Conservation (phyloP, 192 early-diverging fungal species). For the Backusella circina region DNA sequence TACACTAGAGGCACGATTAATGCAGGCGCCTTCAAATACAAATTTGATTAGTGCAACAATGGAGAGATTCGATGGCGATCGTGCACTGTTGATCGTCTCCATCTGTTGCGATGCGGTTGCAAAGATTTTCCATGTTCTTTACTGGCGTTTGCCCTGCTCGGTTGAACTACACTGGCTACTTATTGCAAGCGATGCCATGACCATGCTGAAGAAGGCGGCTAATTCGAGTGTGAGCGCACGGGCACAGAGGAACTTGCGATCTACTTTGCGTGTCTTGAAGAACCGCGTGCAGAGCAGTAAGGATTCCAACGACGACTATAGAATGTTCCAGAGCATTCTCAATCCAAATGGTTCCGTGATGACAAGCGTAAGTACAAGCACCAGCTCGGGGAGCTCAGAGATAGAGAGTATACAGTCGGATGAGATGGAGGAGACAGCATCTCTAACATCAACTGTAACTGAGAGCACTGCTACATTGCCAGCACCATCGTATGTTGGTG, state of each 20-base stretch:
- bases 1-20: slow-evolving; percentile 15
- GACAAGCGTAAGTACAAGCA: slow-evolving; percentile 6
- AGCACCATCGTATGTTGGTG: slow-evolving; percentile 7
- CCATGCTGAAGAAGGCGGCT: slow-evolving; percentile 5
- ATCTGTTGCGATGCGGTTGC: slow-evolving; percentile 22
- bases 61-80: slow-evolving; percentile 4
- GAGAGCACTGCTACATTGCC: background rate
- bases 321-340: background rate
- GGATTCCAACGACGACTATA: background rate
- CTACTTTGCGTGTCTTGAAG: slow-evolving; percentile 2
- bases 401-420: background rate
- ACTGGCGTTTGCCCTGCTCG: slow-evolving; percentile 7
- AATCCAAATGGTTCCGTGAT: background rate
- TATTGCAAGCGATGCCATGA: slow-evolving; percentile 24
- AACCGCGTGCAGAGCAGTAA: background rate
- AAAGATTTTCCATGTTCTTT: slow-evolving; percentile 8
- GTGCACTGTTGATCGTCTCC: slow-evolving; percentile 15
- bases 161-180: slow-evolving; percentile 15
- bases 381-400: background rate
- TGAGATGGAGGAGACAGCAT: background rate
- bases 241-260: slow-evolving; percentile 5
- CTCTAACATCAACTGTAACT: background rate
- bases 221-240: background rate
- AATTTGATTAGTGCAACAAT: slow-evolving; percentile 8
- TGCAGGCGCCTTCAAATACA: slow-evolving; percentile 8